Percentiles rank a stretch among this genome's conserved stretches.
These are phyloP conservation scores for Tricholoma sp. DNA, from an alignment of 768 basidiomycete species.

Conservation along the genomic window DNA sequence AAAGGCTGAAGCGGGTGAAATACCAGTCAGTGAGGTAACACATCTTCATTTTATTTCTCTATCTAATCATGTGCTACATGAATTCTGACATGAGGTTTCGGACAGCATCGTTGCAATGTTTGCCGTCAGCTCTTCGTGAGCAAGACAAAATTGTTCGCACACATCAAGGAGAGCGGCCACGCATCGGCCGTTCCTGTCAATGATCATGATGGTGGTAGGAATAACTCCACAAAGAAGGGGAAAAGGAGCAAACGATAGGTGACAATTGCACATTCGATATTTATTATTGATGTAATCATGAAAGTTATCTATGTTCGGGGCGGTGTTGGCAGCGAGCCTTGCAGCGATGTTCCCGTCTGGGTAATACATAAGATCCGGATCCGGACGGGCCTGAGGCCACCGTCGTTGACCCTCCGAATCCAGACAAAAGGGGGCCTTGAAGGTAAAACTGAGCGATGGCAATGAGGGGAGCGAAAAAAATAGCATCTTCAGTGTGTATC, in stretches of 20 bases:
- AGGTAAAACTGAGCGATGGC: no score
- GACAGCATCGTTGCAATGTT: constrained; percentile 55
- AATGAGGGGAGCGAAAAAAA: no score
- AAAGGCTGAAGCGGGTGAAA: constrained; percentile 43
- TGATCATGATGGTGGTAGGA: constrained; percentile 12
- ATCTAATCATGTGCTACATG: neutral
- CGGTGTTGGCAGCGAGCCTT: no score
- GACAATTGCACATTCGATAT: no score
- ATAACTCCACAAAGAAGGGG: constrained; percentile 29
- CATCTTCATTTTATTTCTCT: neutral
- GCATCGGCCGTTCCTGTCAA: constrained; percentile 43
- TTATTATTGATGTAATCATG: no score
- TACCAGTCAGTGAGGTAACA: constrained; percentile 16
- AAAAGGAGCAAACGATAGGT: constrained; percentile 32
- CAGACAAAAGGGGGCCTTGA: no score
- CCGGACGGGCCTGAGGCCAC: no score
- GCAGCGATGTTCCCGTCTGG: no score
- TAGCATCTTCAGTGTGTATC: no score
- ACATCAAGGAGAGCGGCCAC: constrained; percentile 69
- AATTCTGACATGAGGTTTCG: constrained; percentile 1
- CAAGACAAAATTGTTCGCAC: constrained; percentile 69
- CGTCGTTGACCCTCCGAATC: no score
- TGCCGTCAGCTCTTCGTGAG: constrained; percentile 61
- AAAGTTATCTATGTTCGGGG: no score
- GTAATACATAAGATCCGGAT: no score